Conservation (phyloP, 345 rosid species). For the Citrus mangshanensis region DNA sequence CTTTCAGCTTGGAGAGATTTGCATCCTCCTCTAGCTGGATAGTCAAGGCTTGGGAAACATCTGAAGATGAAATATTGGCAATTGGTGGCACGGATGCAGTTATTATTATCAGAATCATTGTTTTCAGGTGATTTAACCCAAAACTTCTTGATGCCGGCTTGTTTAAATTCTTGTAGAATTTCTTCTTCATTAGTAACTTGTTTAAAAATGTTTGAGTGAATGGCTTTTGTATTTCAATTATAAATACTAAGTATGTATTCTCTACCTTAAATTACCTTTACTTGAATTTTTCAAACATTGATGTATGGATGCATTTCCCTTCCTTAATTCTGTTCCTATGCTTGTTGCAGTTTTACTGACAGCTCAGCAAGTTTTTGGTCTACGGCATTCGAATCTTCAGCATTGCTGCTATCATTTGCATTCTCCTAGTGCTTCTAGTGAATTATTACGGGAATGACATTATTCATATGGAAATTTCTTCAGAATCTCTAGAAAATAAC, state of each 20-base stretch:
- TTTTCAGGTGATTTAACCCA: conserved; percentile 55
- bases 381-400: conserved; percentile 73
- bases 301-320: no score
- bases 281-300: no score
- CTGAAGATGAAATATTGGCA: conserved; percentile 74
- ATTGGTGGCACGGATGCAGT: conserved; percentile 77
- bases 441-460: conserved; percentile 72
- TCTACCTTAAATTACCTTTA: no score
- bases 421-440: conserved; percentile 73
- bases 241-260: no score
- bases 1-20: conserved; percentile 64
- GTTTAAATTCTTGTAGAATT: no score
- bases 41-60: conserved; percentile 76
- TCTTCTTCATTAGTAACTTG: no score
- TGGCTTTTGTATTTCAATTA: not conserved
- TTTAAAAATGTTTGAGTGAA: no score
- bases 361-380: conserved; percentile 8
- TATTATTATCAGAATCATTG: conserved; percentile 65
- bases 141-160: not conserved
- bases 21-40: conserved; percentile 91
- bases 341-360: conserved; percentile 11
- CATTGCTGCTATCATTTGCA: conserved; percentile 64
- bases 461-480: conserved; percentile 50
- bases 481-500: conserved; percentile 43
- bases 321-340: no score